Percentiles rank a stretch among this genome's conserved stretches.
phyloP scores from a whole-genome alignment of 352 stramenopile species.

The Globisporangium acanthophoron region DNA sequence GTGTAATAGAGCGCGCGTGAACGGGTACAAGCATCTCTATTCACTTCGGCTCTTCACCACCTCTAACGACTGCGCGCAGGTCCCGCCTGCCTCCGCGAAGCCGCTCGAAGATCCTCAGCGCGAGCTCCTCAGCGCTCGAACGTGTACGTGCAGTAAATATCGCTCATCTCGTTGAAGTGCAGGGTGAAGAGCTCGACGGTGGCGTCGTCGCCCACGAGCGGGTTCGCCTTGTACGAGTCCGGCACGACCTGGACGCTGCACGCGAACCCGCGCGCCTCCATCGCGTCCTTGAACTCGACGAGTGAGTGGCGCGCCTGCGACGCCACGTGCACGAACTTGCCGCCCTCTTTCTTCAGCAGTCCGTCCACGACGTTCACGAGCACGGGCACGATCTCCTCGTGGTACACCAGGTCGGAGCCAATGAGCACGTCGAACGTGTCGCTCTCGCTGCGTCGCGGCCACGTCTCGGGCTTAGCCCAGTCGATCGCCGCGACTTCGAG shows the following conservation, averaged over 20 bases:
- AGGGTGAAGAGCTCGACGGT: slow-evolving; percentile 71
- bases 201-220: slow-evolving; percentile 60
- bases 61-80: too few species aligned
- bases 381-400: slow-evolving; percentile 75
- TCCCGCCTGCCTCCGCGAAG: not conserved
- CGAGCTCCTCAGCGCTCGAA: slow-evolving; percentile 37
- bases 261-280: slow-evolving; percentile 61
- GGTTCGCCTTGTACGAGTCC: slow-evolving; percentile 83
- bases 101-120: slow-evolving; percentile 10
- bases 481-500: slow-evolving; percentile 74
- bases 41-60: not conserved
- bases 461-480: slow-evolving; percentile 73
- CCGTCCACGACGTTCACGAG: slow-evolving; percentile 77
- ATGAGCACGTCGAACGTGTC: slow-evolving; percentile 66
- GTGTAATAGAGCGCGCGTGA: slow-evolving; percentile 1
- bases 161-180: slow-evolving; percentile 89
- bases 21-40: not conserved
- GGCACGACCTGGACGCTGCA: slow-evolving; percentile 62
- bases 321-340: slow-evolving; percentile 76
- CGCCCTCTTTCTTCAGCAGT: slow-evolving; percentile 33
- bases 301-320: slow-evolving; percentile 78
- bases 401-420: slow-evolving; percentile 84
- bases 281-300: slow-evolving; percentile 75
- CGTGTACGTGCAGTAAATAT: slow-evolving; percentile 86
- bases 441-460: slow-evolving; percentile 30